A percentile compares a stretch with the other conserved stretches of the same genome.
Evolutionary conservation across 345 rosid genomes (phyloP).

Genomic region (Arabidopsis arenosa): DNA sequence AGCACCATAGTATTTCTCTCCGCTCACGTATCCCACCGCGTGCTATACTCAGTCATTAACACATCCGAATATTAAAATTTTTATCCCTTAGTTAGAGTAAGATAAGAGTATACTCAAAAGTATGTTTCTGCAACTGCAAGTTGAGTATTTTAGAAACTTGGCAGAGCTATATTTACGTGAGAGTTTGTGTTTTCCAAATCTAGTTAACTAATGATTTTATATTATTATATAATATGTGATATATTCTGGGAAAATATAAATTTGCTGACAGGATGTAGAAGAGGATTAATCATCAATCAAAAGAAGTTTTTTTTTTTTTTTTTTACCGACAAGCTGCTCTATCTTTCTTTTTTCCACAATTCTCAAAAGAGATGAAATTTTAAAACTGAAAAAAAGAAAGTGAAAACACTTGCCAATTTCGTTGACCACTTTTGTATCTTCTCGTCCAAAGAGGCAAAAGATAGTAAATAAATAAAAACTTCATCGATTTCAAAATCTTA

Average conservation of each 20-base stretch:
- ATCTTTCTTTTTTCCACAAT: constrained; percentile 1
- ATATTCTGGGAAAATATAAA: background rate
- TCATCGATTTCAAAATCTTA: constrained; percentile 4
- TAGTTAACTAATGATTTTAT: constrained; percentile 3
- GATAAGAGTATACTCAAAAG: background rate
- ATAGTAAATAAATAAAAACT: background rate
- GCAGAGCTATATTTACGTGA: constrained; percentile 19
- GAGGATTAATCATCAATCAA: constrained; percentile 28
- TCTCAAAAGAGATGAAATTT: constrained; percentile 28
- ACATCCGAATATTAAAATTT: background rate
- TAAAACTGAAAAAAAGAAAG: background rate
- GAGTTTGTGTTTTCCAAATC: constrained; percentile 31
- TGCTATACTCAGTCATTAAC: constrained; percentile 40
- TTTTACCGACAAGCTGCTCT: constrained; percentile 36
- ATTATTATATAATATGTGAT: background rate
- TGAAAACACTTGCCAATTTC: constrained; percentile 38
- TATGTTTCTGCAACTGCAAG: background rate
- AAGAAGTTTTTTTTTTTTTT: constrained; percentile 23
- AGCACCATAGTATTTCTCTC: constrained; percentile 95
- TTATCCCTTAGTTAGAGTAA: background rate
- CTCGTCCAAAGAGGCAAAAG: background rate
- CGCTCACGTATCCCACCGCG: constrained; percentile 93
- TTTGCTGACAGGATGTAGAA: constrained; percentile 27
- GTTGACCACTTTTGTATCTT: constrained; percentile 39
- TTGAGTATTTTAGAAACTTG: constrained; percentile 12